Base-by-base conservation (phyloP, 2,329 filamentous ascomycete species). In the Diaporthe citriasiana region DNA sequence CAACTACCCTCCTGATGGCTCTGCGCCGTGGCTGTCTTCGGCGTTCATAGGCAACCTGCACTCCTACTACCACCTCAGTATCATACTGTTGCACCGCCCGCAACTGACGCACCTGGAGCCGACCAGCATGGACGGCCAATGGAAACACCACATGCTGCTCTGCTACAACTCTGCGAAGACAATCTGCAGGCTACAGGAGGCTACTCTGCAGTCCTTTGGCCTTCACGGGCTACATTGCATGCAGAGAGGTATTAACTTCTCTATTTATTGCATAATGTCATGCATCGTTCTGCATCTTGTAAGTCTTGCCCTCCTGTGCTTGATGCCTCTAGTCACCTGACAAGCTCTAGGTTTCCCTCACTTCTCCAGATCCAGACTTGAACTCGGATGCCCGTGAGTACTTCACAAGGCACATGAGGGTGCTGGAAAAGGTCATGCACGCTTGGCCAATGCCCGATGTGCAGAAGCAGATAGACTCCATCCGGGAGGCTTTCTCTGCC, bases 241-340 rank as follows among this genome's bases (percentile, higher is more conserved):
- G 96, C 93, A 96, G 79, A 90, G 96, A 77, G 96, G 96, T 51
- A 95, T 97, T 81, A 98, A 95, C 83, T 98, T 98, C 80, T 95
- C 94, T 8, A 95, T 98, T n/a, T 98, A 98, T 80, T 92, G 93
- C 72, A 91, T 98, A 35, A 85, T 98, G 59, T 97, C 95, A 0
- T 98, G 95, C 85, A 95, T 96, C 33, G 95, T 98, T 83, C 89
- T 98, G 71, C 95, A 98, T 83, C 84, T 98, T 83, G 96, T 98
- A 87, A 83, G 94, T 89, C 38, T 27, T 51, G 33, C 15, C 65
- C 38, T 53, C 63, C 55, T 42, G 15, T 45, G 73, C 71, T 57
- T 35, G 38, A 22, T 68, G 27, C 55, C 66, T 30, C 76, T 40
- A 40, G 78, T 70, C 56, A 75, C 70, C 33, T 51, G n/a, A 53